phyloP scores from a whole-genome alignment of 1,284 basidiomycete genomes.

The Stygiomarasmius scandens region DNA sequence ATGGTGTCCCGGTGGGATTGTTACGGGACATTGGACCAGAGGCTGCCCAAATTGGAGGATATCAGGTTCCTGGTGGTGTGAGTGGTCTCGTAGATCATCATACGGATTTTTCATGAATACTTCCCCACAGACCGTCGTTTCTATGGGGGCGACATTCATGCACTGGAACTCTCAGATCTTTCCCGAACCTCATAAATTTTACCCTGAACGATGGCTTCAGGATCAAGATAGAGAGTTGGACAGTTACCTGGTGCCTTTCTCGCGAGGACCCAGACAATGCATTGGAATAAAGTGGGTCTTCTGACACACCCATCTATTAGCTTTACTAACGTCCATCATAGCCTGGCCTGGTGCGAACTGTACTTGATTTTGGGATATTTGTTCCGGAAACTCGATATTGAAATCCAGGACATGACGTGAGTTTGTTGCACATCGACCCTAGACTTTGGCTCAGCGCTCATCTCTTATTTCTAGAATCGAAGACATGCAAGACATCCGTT shows the following conservation, averaged over 20 bases:
- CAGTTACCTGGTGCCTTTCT: constrained; percentile 8
- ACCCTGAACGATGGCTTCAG: constrained; percentile 32
- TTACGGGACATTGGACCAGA: constrained; percentile 22
- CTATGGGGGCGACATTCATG: constrained; percentile 23
- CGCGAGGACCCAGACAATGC: constrained; percentile 10
- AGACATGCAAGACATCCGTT: not conserved
- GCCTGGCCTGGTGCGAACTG: constrained; percentile 11
- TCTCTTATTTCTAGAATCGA: not conserved
- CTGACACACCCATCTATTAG: not conserved
- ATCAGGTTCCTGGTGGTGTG: constrained; percentile 2
- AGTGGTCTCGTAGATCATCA: not conserved
- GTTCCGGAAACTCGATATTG: constrained; percentile 9
- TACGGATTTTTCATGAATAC: not conserved
- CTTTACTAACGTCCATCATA: no score
- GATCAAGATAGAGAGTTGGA: constrained; percentile 20
- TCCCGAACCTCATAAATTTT: constrained; percentile 28
- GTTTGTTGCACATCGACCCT: not conserved
- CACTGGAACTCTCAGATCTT: constrained; percentile 23
- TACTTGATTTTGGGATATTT: constrained; percentile 7
- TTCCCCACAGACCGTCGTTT: constrained; percentile 24
- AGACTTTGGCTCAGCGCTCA: no score
- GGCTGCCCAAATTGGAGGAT: not conserved
- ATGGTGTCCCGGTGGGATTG: constrained; percentile 19
- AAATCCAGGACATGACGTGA: not conserved
- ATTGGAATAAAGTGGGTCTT: constrained; percentile 9